Conservation (phyloP, 768 basidiomycete species). For the Leucocoprinus leucothites region DNA sequence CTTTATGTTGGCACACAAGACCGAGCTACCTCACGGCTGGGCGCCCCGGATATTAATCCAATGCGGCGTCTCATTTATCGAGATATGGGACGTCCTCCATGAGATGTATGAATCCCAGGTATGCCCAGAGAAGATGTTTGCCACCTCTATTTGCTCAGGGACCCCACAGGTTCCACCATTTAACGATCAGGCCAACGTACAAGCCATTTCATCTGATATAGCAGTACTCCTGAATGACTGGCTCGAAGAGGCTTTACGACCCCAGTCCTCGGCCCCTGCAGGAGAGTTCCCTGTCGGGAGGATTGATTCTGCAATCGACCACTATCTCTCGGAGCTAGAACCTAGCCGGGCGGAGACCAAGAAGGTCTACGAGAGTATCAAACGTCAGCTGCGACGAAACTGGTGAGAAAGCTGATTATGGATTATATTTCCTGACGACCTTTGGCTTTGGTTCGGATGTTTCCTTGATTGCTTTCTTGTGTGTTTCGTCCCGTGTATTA, state of each 20-base stretch:
- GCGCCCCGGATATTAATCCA: constrained; percentile 73
- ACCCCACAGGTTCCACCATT: constrained; percentile 70
- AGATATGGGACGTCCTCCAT: constrained; percentile 83
- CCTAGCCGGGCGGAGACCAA: constrained; percentile 60
- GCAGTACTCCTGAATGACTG: constrained; percentile 78
- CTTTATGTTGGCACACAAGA: constrained; percentile 62
- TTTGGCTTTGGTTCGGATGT: constrained; percentile 6
- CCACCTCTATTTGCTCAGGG: background rate
- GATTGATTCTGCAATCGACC: constrained; percentile 69
- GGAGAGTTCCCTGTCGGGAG: constrained; percentile 76
- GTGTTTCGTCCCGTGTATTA: constrained; percentile 6
- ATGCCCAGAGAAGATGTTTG: constrained; percentile 19
- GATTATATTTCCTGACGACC: constrained; percentile 14
- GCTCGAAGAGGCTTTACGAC: constrained; percentile 73
- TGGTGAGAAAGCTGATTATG: constrained; percentile 42
- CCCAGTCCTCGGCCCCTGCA: constrained; percentile 59
- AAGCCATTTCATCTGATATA: constrained; percentile 78
- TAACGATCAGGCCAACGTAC: constrained; percentile 76
- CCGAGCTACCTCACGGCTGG: constrained; percentile 73
- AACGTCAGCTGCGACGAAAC: constrained; percentile 65
- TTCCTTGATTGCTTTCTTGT: constrained; percentile 1
- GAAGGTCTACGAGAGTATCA: constrained; percentile 63
- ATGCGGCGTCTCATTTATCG: constrained; percentile 76
- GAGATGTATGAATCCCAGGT: constrained; percentile 91
- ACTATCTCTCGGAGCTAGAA: constrained; percentile 72